These are phyloP conservation scores for Boletus coccyginus DNA, from an alignment of 768 basidiomycete genomes.

Conservation along the genomic window DNA sequence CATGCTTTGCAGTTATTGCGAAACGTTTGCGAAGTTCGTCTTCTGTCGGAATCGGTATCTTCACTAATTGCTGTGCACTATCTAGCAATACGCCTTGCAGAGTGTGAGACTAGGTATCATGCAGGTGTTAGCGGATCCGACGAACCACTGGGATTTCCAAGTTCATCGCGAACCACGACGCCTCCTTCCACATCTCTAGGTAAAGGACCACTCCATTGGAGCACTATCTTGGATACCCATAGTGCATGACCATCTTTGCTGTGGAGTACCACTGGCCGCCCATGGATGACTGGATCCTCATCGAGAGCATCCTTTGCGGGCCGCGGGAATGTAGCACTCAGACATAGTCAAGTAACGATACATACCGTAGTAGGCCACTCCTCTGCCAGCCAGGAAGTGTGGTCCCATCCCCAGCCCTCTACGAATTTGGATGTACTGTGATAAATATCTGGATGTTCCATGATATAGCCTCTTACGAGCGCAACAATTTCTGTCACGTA, in stretches of 20 bases:
- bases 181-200: constrained; percentile 78
- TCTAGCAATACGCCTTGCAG: constrained; percentile 70
- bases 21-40: constrained; percentile 60
- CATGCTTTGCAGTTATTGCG: constrained; percentile 60
- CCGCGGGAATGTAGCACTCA: background rate
- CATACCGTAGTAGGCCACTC: constrained; percentile 70
- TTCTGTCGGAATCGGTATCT: constrained; percentile 61
- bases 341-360: constrained; percentile 3
- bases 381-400: constrained; percentile 64
- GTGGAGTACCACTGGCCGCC: constrained; percentile 71
- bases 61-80: constrained; percentile 78
- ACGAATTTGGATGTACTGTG: constrained; percentile 60
- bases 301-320: constrained; percentile 66
- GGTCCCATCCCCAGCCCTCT: constrained; percentile 89
- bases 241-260: constrained; percentile 88
- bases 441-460: constrained; percentile 53
- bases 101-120: constrained; percentile 4
- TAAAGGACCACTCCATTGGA: constrained; percentile 57
- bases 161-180: constrained; percentile 63
- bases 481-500: constrained; percentile 53
- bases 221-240: constrained; percentile 72
- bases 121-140: background rate
- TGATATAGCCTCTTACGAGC: constrained; percentile 59
- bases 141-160: constrained; percentile 70
- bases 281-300: constrained; percentile 60